phyloP scores from a whole-genome alignment of 2,329 filamentous ascomycete genomes.

The Berkeleyomyces rouxiae region DNA sequence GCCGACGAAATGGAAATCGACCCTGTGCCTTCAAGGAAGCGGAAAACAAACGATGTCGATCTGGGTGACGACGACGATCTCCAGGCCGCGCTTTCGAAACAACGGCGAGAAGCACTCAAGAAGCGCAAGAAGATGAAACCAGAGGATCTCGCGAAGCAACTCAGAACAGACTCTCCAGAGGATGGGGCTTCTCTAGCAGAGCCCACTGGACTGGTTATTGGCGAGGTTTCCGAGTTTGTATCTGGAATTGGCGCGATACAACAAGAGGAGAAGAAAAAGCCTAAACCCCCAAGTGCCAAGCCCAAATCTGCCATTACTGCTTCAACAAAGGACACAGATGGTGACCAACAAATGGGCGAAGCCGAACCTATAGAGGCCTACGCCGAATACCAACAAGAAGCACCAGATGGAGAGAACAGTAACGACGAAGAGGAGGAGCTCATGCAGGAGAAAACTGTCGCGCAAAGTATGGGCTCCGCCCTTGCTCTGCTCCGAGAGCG shows the following conservation, averaged over 20 bases:
- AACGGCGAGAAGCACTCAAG: slow-evolving; percentile 70
- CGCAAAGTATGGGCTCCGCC: slow-evolving; percentile 64
- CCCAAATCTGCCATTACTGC: slow-evolving; percentile 23
- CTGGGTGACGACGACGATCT: slow-evolving; percentile 88
- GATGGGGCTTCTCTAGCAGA: slow-evolving; percentile 29
- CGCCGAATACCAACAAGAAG: slow-evolving; percentile 22
- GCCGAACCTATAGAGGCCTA: slow-evolving; percentile 7
- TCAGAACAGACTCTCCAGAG: slow-evolving; percentile 43
- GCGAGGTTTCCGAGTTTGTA: slow-evolving; percentile 90
- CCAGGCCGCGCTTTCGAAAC: slow-evolving; percentile 68
- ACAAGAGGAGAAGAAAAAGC: slow-evolving; percentile 38
- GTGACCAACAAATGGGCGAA: slow-evolving; percentile 22
- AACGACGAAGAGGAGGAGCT: slow-evolving; percentile 32
- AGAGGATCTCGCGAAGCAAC: slow-evolving; percentile 69
- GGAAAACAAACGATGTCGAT: slow-evolving; percentile 45
- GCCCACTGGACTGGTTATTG: slow-evolving; percentile 61
- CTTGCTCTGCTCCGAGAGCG: slow-evolving; percentile 72
- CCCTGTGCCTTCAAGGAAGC: slow-evolving; percentile 36
- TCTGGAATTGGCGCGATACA: slow-evolving; percentile 61
- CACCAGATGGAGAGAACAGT: slow-evolving; percentile 26
- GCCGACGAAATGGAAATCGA: slow-evolving; percentile 59
- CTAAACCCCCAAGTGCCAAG: slow-evolving; percentile 24
- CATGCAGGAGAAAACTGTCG: slow-evolving; percentile 56
- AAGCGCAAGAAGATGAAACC: slow-evolving; percentile 78
- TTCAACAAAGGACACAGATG: slow-evolving; percentile 25